A percentile compares a stretch with the other conserved stretches of the same genome.
These are phyloP conservation scores for Posidonia oceanica DNA, from an alignment of 116 monocot species.

Conservation along the genomic window DNA sequence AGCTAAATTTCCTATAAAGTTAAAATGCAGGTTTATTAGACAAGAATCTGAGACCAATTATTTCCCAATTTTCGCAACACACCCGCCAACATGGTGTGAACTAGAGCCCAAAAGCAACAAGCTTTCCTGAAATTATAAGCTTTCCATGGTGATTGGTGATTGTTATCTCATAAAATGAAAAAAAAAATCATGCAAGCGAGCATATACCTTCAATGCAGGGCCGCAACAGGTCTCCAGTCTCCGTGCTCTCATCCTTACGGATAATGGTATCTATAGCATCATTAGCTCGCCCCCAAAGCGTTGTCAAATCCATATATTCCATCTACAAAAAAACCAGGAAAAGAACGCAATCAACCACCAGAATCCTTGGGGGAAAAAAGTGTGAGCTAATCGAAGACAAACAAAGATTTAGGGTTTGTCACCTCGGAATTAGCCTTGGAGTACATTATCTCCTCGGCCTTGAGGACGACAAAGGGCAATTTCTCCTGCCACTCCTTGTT, in stretches of 20 bases:
- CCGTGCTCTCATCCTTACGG: slow-evolving; percentile 48
- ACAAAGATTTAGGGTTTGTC: background rate
- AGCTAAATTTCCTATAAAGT: too few species aligned
- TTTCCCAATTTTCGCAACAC: too few species aligned
- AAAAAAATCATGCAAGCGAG: too few species aligned
- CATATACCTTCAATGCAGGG: slow-evolving; percentile 83
- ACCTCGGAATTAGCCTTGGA: slow-evolving; percentile 97
- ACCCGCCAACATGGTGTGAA: too few species aligned
- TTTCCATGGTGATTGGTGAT: too few species aligned
- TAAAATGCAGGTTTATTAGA: too few species aligned
- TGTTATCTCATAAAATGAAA: too few species aligned
- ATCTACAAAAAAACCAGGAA: slow-evolving; percentile 18
- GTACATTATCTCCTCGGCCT: slow-evolving; percentile 91
- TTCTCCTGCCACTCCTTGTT: slow-evolving; percentile 92
- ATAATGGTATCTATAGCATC: slow-evolving; percentile 84
- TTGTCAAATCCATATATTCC: slow-evolving; percentile 62
- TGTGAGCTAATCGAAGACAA: too few species aligned
- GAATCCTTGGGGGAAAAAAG: background rate
- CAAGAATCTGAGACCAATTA: too few species aligned
- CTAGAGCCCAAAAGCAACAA: too few species aligned
- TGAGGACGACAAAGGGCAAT: slow-evolving; percentile 74
- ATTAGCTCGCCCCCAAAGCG: slow-evolving; percentile 55
- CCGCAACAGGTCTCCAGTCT: slow-evolving; percentile 41
- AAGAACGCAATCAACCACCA: background rate
- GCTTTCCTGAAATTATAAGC: too few species aligned